These are phyloP conservation scores for Phytophthora constricta DNA, from an alignment of 352 stramenopile species.

Conservation along the genomic window DNA sequence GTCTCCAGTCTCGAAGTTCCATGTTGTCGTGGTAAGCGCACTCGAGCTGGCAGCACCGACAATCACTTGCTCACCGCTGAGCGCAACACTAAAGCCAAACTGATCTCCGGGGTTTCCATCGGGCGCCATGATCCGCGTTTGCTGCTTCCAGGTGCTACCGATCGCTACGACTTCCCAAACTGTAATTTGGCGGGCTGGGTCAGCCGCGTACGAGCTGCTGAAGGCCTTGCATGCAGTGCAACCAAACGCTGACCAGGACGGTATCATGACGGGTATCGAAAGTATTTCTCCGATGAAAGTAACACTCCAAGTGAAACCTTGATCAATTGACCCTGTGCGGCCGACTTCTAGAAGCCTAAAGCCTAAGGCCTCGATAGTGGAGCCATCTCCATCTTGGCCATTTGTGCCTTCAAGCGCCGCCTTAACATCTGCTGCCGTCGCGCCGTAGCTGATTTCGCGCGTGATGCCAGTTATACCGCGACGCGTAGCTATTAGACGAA, in stretches of 20 bases:
- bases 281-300: conserved; percentile 86
- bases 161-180: conserved; percentile 57
- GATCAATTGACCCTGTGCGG: conserved; percentile 69
- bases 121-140: conserved; percentile 59
- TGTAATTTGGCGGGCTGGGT: conserved; percentile 65
- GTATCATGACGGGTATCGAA: conserved; percentile 57
- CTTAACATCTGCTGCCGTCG: conserved; percentile 76
- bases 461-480: conserved; percentile 69
- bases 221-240: conserved; percentile 79
- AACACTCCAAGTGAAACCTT: conserved; percentile 82
- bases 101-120: conserved; percentile 79
- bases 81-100: conserved; percentile 76
- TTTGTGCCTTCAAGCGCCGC: conserved; percentile 70
- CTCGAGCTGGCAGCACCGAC: conserved; percentile 73
- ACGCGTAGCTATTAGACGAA: conserved; percentile 73
- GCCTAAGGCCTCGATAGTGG: conserved; percentile 56
- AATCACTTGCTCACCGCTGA: conserved; percentile 82
- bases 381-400: conserved; percentile 51
- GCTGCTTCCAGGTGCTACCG: conserved; percentile 64
- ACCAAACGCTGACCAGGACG: conserved; percentile 68
- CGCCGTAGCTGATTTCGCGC: conserved; percentile 61
- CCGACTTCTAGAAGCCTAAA: conserved; percentile 82
- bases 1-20: conserved; percentile 97
- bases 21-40: conserved; percentile 91
- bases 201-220: conserved; percentile 63